Evolutionary conservation across 441 rosid species (phyloP), one percentile per base, ranked within the genome.

Genomic region (Erodium texanum): DNA sequence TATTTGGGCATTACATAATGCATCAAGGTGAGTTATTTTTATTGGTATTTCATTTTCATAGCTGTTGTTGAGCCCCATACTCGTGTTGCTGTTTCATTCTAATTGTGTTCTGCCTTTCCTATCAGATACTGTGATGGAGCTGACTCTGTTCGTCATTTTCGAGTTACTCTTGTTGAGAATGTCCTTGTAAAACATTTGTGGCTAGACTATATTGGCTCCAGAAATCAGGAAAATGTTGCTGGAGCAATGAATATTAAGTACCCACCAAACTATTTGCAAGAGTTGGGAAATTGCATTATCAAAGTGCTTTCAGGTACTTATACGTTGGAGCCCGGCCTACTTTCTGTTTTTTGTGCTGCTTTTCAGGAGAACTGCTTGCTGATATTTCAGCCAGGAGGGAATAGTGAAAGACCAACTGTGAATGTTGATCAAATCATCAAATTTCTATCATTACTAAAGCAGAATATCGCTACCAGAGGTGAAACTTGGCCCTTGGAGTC

Each of bases 121-220:
- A 59, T 65, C 79, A 89, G 96, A 81, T 86, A 81, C 76, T 83
- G 79, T 70, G 84, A 81, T 50, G 82, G 72, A 73, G 76, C 61
- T 66, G 88, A 79, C 76, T 79, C 90, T 32, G 68, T 77, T 43
- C 72, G 69, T 62, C 84, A 79, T 68, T 82, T 88, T 73, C 89
- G 78, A 77, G 76, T 76, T 68, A 77, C 71, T 76, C 82, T 91
- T 41, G 73, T 88, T 68, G 83, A 88, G 71, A 75, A 83, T 75
- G 77, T 94, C 71, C 86, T 89, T 27, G 83, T 88, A 66, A 86
- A 88, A 78, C 87, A 89, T 75, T 74, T 92, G 66, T 91, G 99
- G 99, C 81, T 75, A 77, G 95, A 87, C 67, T 91, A 80, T 70
- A 24, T 61, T 54, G 67, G 78, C 64, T 76, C 70, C 43, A 77